phyloP scores from a whole-genome alignment of 331 rosid species.

The Quercus lobata region DNA sequence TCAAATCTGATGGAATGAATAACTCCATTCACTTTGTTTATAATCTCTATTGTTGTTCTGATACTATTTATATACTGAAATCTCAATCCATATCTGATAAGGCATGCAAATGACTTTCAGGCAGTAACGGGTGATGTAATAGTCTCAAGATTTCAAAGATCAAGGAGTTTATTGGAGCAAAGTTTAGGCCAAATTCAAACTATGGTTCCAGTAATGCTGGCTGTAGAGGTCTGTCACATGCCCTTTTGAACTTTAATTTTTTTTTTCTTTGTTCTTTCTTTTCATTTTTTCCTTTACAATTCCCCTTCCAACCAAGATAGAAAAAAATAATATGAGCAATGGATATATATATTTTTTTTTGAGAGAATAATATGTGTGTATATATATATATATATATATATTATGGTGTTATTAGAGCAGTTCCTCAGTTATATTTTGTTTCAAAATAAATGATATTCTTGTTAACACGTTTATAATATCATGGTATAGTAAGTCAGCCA shows the following conservation, averaged over 20 bases:
- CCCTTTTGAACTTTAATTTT: conserved; percentile 6
- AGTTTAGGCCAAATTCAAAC: conserved; percentile 56
- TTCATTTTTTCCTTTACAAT: background rate
- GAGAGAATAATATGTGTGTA: too few species aligned
- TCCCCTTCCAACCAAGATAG: background rate
- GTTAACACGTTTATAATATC: background rate
- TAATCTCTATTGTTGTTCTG: background rate
- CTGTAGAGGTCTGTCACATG: conserved; percentile 53
- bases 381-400: background rate
- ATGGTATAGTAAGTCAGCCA: background rate
- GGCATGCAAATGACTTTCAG: conserved; percentile 38
- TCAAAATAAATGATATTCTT: background rate
- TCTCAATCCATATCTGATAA: background rate
- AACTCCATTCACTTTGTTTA: background rate
- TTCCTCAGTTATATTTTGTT: background rate
- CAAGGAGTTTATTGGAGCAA: conserved; percentile 48
- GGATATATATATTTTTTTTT: background rate
- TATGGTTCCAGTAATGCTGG: conserved; percentile 69
- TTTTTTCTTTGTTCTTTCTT: background rate
- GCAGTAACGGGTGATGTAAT: conserved; percentile 63
- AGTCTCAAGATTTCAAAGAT: conserved; percentile 46
- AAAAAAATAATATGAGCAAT: background rate
- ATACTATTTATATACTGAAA: background rate
- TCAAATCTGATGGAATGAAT: background rate
- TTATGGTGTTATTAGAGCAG: background rate